A percentile compares a stretch with the other conserved stretches of the same genome.
Conservation (phyloP, 2,329 filamentous ascomycete species). For the Alternaria solani region DNA sequence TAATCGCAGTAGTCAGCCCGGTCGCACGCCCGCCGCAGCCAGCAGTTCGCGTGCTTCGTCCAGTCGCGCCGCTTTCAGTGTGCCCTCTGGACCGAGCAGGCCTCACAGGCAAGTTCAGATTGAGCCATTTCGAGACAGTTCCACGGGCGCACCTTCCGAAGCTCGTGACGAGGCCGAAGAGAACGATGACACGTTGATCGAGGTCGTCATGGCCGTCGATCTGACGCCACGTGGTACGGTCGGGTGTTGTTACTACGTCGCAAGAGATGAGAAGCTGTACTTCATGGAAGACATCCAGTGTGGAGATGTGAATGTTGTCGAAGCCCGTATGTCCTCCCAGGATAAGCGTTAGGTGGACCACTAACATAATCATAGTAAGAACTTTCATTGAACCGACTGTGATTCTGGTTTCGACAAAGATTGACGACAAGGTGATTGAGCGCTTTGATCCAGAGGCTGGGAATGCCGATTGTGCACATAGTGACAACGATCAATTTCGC, state of each 20-base stretch:
- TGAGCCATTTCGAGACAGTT: slow-evolving; percentile 1
- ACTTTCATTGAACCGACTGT: slow-evolving; percentile 69
- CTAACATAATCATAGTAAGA: slow-evolving; percentile 58
- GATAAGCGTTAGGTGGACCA: neutral
- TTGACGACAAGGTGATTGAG: slow-evolving; percentile 59
- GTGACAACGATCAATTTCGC: slow-evolving; percentile 57
- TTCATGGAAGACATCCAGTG: slow-evolving; percentile 79
- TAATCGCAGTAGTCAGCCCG: slow-evolving; percentile 14
- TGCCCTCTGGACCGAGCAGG: slow-evolving; percentile 1
- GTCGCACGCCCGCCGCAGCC: slow-evolving; percentile 10
- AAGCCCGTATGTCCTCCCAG: slow-evolving; percentile 50
- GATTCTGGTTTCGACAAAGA: slow-evolving; percentile 64
- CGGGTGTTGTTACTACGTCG: slow-evolving; percentile 85
- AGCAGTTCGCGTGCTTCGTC: slow-evolving; percentile 17
- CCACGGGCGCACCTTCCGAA: slow-evolving; percentile 12
- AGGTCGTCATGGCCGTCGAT: slow-evolving; percentile 82
- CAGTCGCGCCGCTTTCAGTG: slow-evolving; percentile 18
- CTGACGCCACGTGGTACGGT: slow-evolving; percentile 73
- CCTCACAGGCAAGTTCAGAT: neutral
- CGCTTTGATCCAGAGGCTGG: slow-evolving; percentile 56
- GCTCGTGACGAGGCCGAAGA: slow-evolving; percentile 37
- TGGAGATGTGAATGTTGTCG: slow-evolving; percentile 70
- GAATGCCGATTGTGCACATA: slow-evolving; percentile 40
- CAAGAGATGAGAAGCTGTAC: slow-evolving; percentile 72
- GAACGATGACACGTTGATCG: slow-evolving; percentile 65